Conservation (phyloP, 768 basidiomycete species). For the Boletus tomentosulus region DNA sequence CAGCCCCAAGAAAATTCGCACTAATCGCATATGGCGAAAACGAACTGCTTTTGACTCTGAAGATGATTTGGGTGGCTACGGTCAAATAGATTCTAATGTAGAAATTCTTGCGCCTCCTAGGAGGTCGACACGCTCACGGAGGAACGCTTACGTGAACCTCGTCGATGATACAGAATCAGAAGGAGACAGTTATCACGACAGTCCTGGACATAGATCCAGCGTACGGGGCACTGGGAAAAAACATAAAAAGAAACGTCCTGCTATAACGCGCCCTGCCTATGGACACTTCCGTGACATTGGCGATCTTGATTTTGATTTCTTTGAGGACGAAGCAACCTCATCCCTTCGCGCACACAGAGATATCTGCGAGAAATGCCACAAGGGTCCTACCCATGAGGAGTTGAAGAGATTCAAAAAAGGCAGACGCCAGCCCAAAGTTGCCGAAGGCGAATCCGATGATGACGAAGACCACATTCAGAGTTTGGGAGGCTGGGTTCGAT, state of each 20-base stretch:
- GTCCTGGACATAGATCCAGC: constrained; percentile 6
- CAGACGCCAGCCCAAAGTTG: constrained; percentile 35
- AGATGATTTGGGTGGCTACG: constrained; percentile 37
- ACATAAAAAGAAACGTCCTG: constrained; percentile 31
- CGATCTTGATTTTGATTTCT: constrained; percentile 39
- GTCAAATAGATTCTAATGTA: constrained; percentile 28
- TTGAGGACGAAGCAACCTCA: constrained; percentile 55
- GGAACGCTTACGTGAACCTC: constrained; percentile 35
- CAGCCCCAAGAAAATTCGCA: constrained; percentile 61
- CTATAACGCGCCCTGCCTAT: constrained; percentile 43
- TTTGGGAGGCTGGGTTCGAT: constrained; percentile 82
- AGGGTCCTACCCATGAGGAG: constrained; percentile 52
- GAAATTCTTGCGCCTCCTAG: constrained; percentile 28
- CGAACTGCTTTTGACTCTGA: constrained; percentile 33
- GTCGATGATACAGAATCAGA: constrained; percentile 30
- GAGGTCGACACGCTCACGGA: constrained; percentile 48
- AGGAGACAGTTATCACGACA: constrained; percentile 34
- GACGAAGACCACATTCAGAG: constrained; percentile 46
- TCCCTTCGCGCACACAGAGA: constrained; percentile 56
- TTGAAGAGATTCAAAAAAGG: constrained; percentile 42
- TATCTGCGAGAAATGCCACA: constrained; percentile 71
- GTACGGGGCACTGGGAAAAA: constrained; percentile 1
- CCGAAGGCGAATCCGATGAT: constrained; percentile 45
- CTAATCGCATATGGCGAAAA: constrained; percentile 27
- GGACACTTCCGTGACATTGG: constrained; percentile 42